A percentile compares a stretch with the other conserved stretches of the same genome.
Conservation (phyloP, 768 basidiomycete genomes). For the Tricholoma hemisulphureum region DNA sequence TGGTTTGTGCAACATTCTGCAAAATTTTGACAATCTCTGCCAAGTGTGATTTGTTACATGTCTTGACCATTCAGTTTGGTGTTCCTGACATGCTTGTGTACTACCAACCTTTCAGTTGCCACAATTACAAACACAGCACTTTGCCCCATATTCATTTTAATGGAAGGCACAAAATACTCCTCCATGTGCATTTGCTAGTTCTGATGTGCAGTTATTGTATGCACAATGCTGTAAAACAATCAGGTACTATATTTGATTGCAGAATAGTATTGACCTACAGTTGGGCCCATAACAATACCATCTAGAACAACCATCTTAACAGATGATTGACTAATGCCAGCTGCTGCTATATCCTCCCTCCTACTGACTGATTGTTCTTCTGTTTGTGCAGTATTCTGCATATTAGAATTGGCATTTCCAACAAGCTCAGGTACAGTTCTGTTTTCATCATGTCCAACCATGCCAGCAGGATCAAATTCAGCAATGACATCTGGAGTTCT, state of each 20-base stretch:
- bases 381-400: too few relatives aligned
- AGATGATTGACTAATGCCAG: too few relatives aligned
- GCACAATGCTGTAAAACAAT: conserved; percentile 1
- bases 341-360: too few relatives aligned
- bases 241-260: not conserved
- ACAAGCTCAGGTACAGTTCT: not conserved
- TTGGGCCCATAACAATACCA: conserved; percentile 1
- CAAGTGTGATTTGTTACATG: not conserved
- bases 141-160: not conserved
- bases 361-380: too few relatives aligned
- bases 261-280: not conserved
- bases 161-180: not conserved
- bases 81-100: not conserved
- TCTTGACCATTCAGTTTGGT: not conserved
- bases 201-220: not conserved
- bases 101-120: not conserved
- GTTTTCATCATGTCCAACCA: not conserved
- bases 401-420: too few relatives aligned
- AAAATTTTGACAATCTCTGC: not conserved
- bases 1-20: too few relatives aligned
- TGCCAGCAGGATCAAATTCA: not conserved
- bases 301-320: conserved; percentile 4
- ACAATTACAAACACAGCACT: not conserved
- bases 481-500: not conserved
- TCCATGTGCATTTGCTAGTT: conserved; percentile 1